Percentiles rank a stretch among this genome's conserved stretches.
These are phyloP conservation scores for Grammothele lineata DNA, from an alignment of 768 basidiomycete genomes.

Conservation along the genomic window DNA sequence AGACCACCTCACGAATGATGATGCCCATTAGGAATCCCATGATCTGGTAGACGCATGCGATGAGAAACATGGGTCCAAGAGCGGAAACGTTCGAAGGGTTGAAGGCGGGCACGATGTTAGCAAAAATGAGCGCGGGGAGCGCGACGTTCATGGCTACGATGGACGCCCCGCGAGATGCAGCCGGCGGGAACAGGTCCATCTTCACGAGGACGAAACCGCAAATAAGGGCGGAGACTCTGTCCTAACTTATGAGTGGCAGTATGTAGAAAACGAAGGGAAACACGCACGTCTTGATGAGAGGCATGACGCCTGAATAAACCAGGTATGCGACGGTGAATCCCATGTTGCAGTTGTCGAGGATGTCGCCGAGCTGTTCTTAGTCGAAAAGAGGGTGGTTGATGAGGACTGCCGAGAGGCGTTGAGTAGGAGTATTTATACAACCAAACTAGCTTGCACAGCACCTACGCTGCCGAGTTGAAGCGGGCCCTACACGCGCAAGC, in stretches of 20 bases:
- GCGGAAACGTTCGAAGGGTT: conserved; percentile 40
- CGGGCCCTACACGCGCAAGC: too few species aligned
- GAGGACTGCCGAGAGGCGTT: too few species aligned
- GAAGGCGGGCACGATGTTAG: conserved; percentile 45
- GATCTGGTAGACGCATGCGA: conserved; percentile 35
- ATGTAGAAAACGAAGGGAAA: not conserved
- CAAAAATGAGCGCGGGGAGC: conserved; percentile 43
- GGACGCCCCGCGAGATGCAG: conserved; percentile 35
- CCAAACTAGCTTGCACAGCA: not conserved
- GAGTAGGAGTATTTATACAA: too few species aligned
- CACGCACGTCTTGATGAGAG: conserved; percentile 26
- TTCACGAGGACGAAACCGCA: conserved; percentile 35
- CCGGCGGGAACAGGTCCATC: conserved; percentile 34
- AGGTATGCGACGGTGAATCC: conserved; percentile 22
- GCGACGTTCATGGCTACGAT: conserved; percentile 43
- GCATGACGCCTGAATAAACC: conserved; percentile 28
- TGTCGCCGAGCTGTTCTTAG: too few species aligned
- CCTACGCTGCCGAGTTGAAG: not conserved
- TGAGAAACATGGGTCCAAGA: conserved; percentile 40
- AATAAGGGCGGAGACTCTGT: conserved; percentile 30
- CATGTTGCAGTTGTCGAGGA: too few species aligned
- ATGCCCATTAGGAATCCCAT: conserved; percentile 33
- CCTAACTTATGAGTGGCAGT: too few species aligned
- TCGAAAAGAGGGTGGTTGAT: not conserved
- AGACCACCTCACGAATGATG: conserved; percentile 41